phyloP scores from a whole-genome alignment of 257 asterid genomes.

The Solanum chaucha region DNA sequence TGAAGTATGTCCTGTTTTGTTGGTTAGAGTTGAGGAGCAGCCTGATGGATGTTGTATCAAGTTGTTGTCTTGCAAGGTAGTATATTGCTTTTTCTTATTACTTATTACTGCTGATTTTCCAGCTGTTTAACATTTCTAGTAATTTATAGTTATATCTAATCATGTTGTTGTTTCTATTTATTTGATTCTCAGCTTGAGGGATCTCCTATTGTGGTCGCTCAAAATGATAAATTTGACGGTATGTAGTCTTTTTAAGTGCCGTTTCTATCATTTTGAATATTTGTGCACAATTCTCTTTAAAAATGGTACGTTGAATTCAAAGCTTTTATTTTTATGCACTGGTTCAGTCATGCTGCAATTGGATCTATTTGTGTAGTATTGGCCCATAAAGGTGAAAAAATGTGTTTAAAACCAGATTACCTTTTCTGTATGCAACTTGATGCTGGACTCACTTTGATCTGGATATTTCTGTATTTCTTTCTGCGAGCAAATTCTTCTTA shows the following conservation, averaged over 20 bases:
- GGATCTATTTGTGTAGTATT: not conserved
- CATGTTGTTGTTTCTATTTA: not conserved
- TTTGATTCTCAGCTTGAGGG: constrained; percentile 68
- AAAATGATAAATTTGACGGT: constrained; percentile 91
- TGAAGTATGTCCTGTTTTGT: constrained; percentile 88
- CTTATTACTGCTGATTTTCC: not conserved
- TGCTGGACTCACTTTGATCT: not conserved
- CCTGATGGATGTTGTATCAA: constrained; percentile 83
- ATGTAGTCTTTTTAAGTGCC: constrained; percentile 1
- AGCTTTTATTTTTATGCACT: not conserved
- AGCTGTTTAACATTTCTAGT: not conserved
- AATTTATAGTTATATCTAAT: not conserved
- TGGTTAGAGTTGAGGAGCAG: constrained; percentile 93
- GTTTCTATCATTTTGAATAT: not conserved
- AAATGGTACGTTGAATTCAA: not conserved
- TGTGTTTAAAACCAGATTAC: not conserved
- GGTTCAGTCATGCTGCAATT: not conserved
- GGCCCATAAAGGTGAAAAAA: not conserved
- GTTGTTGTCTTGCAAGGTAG: constrained; percentile 91
- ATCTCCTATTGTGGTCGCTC: constrained; percentile 76
- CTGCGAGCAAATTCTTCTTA: not conserved
- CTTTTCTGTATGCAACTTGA: not conserved
- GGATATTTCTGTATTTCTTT: not conserved
- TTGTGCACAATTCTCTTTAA: not conserved
- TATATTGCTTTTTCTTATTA: not conserved